A percentile compares a stretch with the other conserved stretches of the same genome.
Conservation (phyloP, 139 green algal genomes). For the Medakamo hakoo region DNA sequence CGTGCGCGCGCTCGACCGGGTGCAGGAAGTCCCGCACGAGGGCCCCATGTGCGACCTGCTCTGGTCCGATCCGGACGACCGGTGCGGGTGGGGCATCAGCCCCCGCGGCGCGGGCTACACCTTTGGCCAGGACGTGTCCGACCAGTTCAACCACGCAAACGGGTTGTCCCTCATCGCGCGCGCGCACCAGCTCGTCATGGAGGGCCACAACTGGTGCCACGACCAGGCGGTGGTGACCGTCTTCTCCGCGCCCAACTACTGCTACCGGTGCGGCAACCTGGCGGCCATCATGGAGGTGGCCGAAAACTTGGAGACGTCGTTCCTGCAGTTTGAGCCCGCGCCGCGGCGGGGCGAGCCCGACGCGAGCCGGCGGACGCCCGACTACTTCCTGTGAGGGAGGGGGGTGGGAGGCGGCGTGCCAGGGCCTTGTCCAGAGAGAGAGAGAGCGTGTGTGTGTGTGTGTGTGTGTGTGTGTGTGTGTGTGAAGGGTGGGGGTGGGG, state of each 20-base stretch:
- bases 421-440: too few species aligned
- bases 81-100: constrained; percentile 94
- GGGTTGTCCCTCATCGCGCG: constrained; percentile 81
- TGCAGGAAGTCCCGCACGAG: constrained; percentile 92
- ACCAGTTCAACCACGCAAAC: constrained; percentile 98
- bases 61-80: constrained; percentile 94
- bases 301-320: constrained; percentile 72
- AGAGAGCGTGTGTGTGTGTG: too few species aligned
- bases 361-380: constrained; percentile 56
- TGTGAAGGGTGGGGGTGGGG: neutral
- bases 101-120: constrained; percentile 95
- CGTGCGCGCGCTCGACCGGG: constrained; percentile 77
- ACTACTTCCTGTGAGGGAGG: constrained; percentile 82
- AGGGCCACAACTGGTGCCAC: constrained; percentile 93
- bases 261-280: constrained; percentile 84
- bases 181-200: constrained; percentile 99
- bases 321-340: constrained; percentile 92
- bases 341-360: constrained; percentile 80
- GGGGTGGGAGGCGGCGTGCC: too few species aligned
- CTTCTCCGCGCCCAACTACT: constrained; percentile 99
- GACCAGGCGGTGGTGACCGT: constrained; percentile 96
- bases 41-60: constrained; percentile 99
- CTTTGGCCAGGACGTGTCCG: constrained; percentile 94
- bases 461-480: too few species aligned
- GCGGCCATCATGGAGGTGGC: constrained; percentile 98